A percentile compares a stretch with the other conserved stretches of the same genome.
Conservation (phyloP, 139 green algal genomes). For the Chlamydomonas sp. region DNA sequence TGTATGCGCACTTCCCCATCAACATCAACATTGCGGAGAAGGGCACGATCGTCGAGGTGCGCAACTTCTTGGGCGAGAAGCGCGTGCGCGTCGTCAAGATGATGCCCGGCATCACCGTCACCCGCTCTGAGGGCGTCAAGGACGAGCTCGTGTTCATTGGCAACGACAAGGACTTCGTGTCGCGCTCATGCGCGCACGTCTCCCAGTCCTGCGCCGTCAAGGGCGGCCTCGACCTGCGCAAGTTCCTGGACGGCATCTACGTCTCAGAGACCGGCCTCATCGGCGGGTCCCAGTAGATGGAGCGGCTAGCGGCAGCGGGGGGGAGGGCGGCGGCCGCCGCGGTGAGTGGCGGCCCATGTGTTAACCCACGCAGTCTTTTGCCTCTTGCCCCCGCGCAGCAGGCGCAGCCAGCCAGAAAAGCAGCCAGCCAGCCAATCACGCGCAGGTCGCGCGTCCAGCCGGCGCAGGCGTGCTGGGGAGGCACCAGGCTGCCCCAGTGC, state of each 20-base stretch:
- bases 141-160: constrained; percentile 91
- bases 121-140: constrained; percentile 81
- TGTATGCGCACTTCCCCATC: constrained; percentile 99
- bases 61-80: constrained; percentile 99
- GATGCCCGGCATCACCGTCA: constrained; percentile 78
- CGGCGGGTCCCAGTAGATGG: no score
- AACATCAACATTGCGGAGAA: constrained; percentile 93
- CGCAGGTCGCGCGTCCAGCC: no score
- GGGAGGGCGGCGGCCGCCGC: neutral
- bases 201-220: constrained; percentile 69
- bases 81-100: constrained; percentile 87
- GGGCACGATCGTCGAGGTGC: constrained; percentile 76
- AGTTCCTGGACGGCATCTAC: constrained; percentile 99
- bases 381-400: no score
- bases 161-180: constrained; percentile 96
- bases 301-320: neutral
- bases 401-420: no score
- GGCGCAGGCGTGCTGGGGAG: no score
- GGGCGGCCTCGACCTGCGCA: constrained; percentile 97
- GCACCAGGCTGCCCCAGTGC: no score
- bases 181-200: constrained; percentile 77
- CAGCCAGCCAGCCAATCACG: no score
- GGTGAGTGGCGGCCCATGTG: neutral
- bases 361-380: neutral
- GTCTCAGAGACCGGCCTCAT: constrained; percentile 77